A percentile compares a stretch with the other conserved stretches of the same genome.
Evolutionary conservation across 1,139 yeast genomes (phyloP).

Genomic region (Geotrichum carabidarum): DNA sequence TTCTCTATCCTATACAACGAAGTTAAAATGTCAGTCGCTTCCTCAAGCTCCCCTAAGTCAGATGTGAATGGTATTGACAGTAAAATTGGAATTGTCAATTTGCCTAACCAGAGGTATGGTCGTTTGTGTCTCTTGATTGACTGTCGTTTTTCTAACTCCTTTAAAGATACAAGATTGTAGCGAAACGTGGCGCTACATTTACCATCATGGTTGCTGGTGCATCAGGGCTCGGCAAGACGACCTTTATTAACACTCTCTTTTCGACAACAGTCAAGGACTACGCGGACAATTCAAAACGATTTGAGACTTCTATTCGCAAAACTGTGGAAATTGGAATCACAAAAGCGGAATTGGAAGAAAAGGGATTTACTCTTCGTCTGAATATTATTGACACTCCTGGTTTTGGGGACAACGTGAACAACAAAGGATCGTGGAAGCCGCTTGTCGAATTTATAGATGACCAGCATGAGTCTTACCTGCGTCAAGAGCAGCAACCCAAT

Average conservation of each 20-base stretch:
- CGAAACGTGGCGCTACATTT: conserved; percentile 82
- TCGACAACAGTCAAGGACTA: conserved; percentile 54
- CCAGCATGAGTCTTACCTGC: conserved; percentile 91
- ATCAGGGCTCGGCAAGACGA: conserved; percentile 83
- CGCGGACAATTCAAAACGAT: conserved; percentile 61
- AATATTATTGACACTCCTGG: conserved; percentile 97
- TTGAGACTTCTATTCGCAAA: conserved; percentile 67
- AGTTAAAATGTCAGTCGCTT: conserved; percentile 9
- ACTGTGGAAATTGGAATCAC: conserved; percentile 89
- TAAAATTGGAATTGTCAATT: conserved; percentile 70
- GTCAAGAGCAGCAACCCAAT: conserved; percentile 92
- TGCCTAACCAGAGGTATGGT: conserved; percentile 86
- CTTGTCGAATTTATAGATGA: conserved; percentile 92
- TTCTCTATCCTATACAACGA: no score
- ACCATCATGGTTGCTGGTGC: conserved; percentile 96
- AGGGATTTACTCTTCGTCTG: conserved; percentile 76
- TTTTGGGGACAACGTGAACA: conserved; percentile 93
- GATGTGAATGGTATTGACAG: conserved; percentile 7
- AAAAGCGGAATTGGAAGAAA: conserved; percentile 89
- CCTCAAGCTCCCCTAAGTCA: background rate
- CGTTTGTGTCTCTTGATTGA: conserved; percentile 2
- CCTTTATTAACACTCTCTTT: conserved; percentile 87
- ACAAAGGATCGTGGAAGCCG: conserved; percentile 89
- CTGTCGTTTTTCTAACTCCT: background rate
- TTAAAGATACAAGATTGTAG: conserved; percentile 75